Evolutionary conservation across 169 alveolate genomes (phyloP), one percentile per base, ranked within the genome.

Genomic region (Eimeria zaria): DNA sequence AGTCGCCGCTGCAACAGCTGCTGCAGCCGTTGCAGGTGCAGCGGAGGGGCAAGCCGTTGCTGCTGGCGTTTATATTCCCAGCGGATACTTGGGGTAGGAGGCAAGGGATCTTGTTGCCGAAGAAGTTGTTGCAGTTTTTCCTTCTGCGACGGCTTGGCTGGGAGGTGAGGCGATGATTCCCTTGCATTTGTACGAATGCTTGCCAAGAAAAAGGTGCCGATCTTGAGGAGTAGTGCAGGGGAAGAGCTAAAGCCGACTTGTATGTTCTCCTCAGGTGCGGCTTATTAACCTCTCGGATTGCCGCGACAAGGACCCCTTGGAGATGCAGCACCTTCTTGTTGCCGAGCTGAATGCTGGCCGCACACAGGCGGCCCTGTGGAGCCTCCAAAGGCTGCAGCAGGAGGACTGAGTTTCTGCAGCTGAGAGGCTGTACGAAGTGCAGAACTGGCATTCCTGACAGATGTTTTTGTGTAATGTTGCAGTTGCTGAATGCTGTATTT

Each of bases 51-150:
- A 87, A 48, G 81, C 93, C 78, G 44, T 22, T 36, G 67, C 46
- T 87, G 12, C n/a, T 87, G 64, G 93, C 81, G 62, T 64, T 87
- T 58, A 60, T 87, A 39, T 44, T 73, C 39, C 93, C 93, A 24
- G 81, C 93, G 27, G 93, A 87, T 73, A 87, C 93, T 8, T 60
- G 71, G 78, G 93, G 83, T 83, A 81, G 93, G 9, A 73, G 93
- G 16, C 93, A 87, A 53, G 93, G 80, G 27, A 87, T 87, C 39
- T 60, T 87, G 64, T 60, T 87, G 48, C 93, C 93, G 60, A 87
- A 87, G 60, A 87, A 64, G 81, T 33, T 87, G 93, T 58, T 87
- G 81, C 93, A 87, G 93, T 24, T 87, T 3, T 87, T 87, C 64
- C 81, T 87, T 33, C 46, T 87, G 67, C 78, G 93, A 16, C 58